Evolutionary conservation across 139 green algal species (phyloP), one percentile per base, ranked within the genome.

Genomic region (Closterium sp.): DNA sequence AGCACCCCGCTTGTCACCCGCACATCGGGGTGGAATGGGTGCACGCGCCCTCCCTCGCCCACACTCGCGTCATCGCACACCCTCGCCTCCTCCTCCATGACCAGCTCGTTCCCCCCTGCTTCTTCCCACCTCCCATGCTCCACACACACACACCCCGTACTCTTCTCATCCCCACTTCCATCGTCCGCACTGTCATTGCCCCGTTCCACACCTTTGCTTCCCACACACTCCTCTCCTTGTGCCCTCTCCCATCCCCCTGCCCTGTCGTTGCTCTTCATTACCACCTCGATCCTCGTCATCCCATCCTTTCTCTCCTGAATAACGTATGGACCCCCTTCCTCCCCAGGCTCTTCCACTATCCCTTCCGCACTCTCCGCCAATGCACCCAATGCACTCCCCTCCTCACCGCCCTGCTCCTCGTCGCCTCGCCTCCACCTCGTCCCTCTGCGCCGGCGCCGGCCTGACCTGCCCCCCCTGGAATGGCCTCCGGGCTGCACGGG

Each of bases 11-110:
- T 69, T 19, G 33, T 91, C 33, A 94, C 35, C 8, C 35, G 16
- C 16, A 94, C 86, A 23, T 90, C n/a, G 9, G 91, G 84, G 83
- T 94, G 91, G 69, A 94, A 94, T 1, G 91, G 91, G 34, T 94
- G 91, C 55, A 93, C 28, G 31, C 81, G 88, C 55, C 91, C 55
- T 76, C 55, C 55, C 55, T 76, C 25, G 16, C 55, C 55, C 55
- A 76, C 55, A 76, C 55, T 19, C 55, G 55, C 16, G 55, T 76
- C 16, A 76, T 76, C 55, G 16, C 23, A 76, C 12, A 1, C 55
- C 55, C 38, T 66, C 38, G 16, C 10, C 4, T 12, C 38, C 38
- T 66, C 38, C 3, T 12, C 38, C 38, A 66, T 66, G 10, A 66
- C 16, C 7, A 12, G 10, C 38, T 10, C 38, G 21, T 12, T 21